Evolutionary conservation across 306 rosid genomes (phyloP).

Genomic region (Amphicarpaea edgeworthii): DNA sequence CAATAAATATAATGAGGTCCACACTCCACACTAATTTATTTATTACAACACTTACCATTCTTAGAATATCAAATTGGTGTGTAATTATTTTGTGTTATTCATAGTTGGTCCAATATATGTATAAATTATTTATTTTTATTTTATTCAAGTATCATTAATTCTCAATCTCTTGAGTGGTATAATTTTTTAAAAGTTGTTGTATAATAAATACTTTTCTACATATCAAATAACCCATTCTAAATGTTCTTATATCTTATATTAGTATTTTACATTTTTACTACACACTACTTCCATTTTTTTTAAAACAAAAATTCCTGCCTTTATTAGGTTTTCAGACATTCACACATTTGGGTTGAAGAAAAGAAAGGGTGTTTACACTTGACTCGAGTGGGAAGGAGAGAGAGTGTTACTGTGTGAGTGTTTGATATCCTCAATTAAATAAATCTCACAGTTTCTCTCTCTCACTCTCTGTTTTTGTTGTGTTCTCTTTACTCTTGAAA

Average conservation of each 20-base stretch:
- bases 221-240: too few species aligned
- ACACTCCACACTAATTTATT: slow-evolving; percentile 17
- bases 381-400: neutral
- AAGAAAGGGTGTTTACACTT: neutral
- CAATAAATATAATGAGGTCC: slow-evolving; percentile 7
- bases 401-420: neutral
- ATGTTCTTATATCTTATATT: too few species aligned
- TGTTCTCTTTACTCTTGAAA: slow-evolving; percentile 29
- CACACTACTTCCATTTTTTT: neutral
- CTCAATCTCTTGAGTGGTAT: too few species aligned
- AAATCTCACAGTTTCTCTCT: slow-evolving; percentile 14
- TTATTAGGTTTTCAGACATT: slow-evolving; percentile 20
- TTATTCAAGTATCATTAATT: too few species aligned
- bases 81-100: too few species aligned
- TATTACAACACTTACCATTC: neutral
- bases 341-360: slow-evolving; percentile 10
- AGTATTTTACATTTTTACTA: too few species aligned
- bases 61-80: too few species aligned
- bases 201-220: too few species aligned
- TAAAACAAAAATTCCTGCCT: neutral
- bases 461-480: neutral
- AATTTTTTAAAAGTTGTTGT: too few species aligned
- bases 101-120: too few species aligned
- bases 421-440: slow-evolving; percentile 27
- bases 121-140: too few species aligned